Conservation (phyloP, 2,329 filamentous ascomycete species). For the Domatiomyces catenatus region DNA sequence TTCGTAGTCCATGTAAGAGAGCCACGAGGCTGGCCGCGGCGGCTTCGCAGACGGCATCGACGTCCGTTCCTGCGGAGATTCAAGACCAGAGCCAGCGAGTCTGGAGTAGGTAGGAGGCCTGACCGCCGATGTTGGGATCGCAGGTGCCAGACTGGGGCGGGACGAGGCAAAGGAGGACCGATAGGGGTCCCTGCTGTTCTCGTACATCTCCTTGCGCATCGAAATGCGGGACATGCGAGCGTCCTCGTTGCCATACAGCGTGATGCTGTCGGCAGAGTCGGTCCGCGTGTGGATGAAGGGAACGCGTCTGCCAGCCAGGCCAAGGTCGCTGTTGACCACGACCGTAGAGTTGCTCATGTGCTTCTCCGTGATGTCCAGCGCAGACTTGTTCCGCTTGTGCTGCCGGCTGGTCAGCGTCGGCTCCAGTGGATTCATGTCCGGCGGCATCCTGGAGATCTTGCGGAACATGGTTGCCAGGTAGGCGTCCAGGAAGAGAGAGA, state of each 20-base stretch:
- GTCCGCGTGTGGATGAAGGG: conserved; percentile 68
- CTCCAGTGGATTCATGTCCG: conserved; percentile 91
- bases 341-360: conserved; percentile 40
- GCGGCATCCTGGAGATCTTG: conserved; percentile 65
- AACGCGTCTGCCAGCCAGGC: conserved; percentile 31
- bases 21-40: conserved; percentile 13
- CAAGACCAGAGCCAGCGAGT: conserved; percentile 13
- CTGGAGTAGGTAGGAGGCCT: conserved; percentile 15
- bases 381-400: conserved; percentile 61
- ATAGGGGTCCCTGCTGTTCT: conserved; percentile 15
- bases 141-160: conserved; percentile 18
- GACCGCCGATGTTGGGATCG: conserved; percentile 21
- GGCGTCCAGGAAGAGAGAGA: conserved; percentile 55
- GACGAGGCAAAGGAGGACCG: conserved; percentile 7
- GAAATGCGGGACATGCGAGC: conserved; percentile 14
- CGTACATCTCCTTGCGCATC: conserved; percentile 13
- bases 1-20: conserved; percentile 17
- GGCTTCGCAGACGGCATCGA: conserved; percentile 6
- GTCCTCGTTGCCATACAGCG: conserved; percentile 11
- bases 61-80: conserved; percentile 14
- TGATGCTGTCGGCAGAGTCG: conserved; percentile 41
- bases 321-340: conserved; percentile 22
- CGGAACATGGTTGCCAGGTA: conserved; percentile 68
- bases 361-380: conserved; percentile 42
- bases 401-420: conserved; percentile 52